Evolutionary conservation across 1,284 basidiomycete genomes (phyloP).

Genomic region (Cutaneotrichosporon sp.): DNA sequence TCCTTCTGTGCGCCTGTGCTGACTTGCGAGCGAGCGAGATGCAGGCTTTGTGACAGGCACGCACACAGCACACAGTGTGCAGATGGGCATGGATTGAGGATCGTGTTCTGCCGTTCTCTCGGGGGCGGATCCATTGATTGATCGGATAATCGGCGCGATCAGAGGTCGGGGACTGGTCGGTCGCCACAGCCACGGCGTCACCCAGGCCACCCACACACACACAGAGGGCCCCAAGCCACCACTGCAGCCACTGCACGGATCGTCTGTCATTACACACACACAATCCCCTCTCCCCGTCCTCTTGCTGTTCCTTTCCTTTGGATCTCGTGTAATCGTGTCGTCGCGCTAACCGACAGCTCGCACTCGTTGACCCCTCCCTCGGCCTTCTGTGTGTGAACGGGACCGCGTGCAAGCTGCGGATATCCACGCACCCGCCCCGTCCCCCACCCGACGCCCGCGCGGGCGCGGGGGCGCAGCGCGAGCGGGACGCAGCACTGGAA

Average conservation of each 20-base stretch:
- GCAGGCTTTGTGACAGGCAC: neutral
- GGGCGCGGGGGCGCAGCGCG: no score
- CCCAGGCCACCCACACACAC: neutral
- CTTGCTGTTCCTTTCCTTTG: no score
- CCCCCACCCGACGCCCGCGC: neutral
- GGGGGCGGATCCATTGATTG: neutral
- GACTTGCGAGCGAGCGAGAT: neutral
- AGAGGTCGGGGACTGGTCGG: neutral
- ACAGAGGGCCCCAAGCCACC: no score
- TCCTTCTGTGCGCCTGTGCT: neutral
- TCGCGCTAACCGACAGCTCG: neutral
- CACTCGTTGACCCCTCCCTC: no score
- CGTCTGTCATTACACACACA: neutral
- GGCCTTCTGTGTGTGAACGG: no score
- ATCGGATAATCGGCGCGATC: neutral
- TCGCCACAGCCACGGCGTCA: neutral
- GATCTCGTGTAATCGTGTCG: no score
- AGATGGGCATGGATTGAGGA: neutral
- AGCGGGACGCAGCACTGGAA: no score
- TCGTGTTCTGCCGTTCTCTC: neutral
- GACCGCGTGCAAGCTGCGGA: no score
- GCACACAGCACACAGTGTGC: neutral
- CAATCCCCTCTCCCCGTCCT: no score
- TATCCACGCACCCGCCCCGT: no score
- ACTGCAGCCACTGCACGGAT: neutral